Evolutionary conservation across 1,139 yeast genomes (phyloP), one percentile per base, ranked within the genome.

Genomic region (Taiozyma sp.): DNA sequence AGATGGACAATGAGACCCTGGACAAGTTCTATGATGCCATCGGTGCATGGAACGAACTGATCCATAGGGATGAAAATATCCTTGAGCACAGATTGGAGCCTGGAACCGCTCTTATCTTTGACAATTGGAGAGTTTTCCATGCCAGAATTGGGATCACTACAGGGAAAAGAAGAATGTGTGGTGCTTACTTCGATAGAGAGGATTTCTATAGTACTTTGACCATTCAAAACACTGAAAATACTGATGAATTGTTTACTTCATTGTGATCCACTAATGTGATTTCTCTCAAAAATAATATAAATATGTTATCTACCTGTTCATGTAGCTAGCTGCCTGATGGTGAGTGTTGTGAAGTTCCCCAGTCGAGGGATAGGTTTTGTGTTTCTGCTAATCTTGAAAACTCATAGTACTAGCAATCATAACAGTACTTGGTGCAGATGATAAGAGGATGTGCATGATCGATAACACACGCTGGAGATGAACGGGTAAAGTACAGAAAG

Each of bases 91-190:
- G 76, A 60, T 73, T 85, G 61, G 71, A 68, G 49, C 91, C 91
- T 0, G 91, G 90, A 3, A 83, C 80, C 60, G 80, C 84, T 49
- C 68, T 85, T 58, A 79, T 85, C 47, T 85, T 85, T 62, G 90
- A 85, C 62, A 85, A 85, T 65, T 85, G 91, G 91, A 68, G 93
- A 58, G 83, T 84, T 45, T 73, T 85, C 67, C 93, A 85, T 63
- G 83, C 87, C 29, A 75, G 91, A 62, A 80, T 84, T 47, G 61
- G 60, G 14, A 85, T 77, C 51, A 84, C 85, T 57, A 79, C 85
- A 2, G 91, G 91, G 1, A 75, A 78, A 61, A 74, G 91, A 65
- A 72, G 90, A 61, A 76, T 85, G 79, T 85, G 91, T 62, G 93
- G 93, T 10, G 90, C 89, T 2, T 85, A 85, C 63, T 73, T 81